Percentiles rank a stretch among this genome's conserved stretches.
These are phyloP conservation scores for Dryadomyces quercus-mongolicae DNA, from an alignment of 2,329 filamentous ascomycete species.

Conservation along the genomic window DNA sequence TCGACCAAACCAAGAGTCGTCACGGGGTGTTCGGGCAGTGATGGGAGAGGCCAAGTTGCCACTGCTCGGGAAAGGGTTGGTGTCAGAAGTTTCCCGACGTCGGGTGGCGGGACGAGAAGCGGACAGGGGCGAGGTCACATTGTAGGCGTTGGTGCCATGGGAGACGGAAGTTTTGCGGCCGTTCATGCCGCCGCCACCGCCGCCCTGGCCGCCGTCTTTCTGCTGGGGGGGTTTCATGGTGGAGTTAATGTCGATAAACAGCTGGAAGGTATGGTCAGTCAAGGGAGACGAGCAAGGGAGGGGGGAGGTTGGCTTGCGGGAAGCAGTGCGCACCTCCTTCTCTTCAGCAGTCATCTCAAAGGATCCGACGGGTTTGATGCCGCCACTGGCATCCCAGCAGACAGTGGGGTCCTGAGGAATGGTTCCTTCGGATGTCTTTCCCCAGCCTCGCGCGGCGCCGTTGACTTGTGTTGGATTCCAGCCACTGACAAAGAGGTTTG, in stretches of 20 bases:
- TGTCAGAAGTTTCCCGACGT: conserved; percentile 69
- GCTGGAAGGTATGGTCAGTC: conserved; percentile 30
- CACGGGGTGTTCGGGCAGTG: conserved; percentile 41
- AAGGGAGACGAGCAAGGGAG: not conserved
- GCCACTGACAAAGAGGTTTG: conserved; percentile 56
- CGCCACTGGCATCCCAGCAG: conserved; percentile 74
- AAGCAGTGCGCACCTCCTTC: conserved; percentile 36
- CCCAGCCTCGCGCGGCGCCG: conserved; percentile 58
- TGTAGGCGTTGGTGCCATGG: conserved; percentile 51
- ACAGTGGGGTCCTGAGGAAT: conserved; percentile 72
- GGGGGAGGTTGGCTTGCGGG: no score
- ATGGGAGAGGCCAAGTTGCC: conserved; percentile 48
- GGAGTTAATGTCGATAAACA: conserved; percentile 87
- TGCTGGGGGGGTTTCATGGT: conserved; percentile 76
- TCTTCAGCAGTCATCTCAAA: conserved; percentile 55
- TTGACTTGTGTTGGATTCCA: conserved; percentile 72
- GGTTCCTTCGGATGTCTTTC: conserved; percentile 63
- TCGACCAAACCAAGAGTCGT: conserved; percentile 50
- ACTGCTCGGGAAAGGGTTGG: conserved; percentile 46
- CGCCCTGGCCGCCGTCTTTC: conserved; percentile 51
- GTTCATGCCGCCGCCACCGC: conserved; percentile 37
- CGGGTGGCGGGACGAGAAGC: conserved; percentile 61
- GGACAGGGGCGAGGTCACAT: conserved; percentile 59
- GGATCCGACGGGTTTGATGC: conserved; percentile 58
- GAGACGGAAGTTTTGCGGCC: conserved; percentile 77